Evolutionary conservation across 2,329 filamentous ascomycete genomes (phyloP), one percentile per base, ranked within the genome.

Genomic region (Venturia oleaginea): DNA sequence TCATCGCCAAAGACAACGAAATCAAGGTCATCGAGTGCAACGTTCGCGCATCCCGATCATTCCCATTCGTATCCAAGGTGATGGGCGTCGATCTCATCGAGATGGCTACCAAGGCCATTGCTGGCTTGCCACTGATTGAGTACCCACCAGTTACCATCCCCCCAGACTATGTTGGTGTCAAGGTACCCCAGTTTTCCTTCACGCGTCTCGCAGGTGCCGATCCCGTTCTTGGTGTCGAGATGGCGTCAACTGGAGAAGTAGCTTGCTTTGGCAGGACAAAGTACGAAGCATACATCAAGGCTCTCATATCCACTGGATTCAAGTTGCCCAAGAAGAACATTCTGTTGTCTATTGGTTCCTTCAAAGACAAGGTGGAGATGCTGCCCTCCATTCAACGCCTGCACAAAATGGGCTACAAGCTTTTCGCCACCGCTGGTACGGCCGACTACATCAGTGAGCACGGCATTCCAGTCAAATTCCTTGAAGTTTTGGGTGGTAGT

Each of bases 11-110:
- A 81, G 92, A 97, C 76, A 97, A 97, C 75, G 93, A 97, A 69
- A 97, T 99, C 82, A 97, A 97, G 82, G 94, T 99, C 69, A 99
- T 99, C 68, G 94, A 99, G 79, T 97, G 94, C 79, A 99, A 99
- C 72, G 94, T 97, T 66, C 88, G 94, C 68, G 94, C 94, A 19
- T 97, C 94, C 57, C 86, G 94, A 68, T 97, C 93, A 0, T 97
- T 97, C 83, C 94, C 94, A 67, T 99, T 99, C 73, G 92, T 97
- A 19, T 97, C 92, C 68, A 99, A 99, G 82, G 91, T 96, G 69
- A 97, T 96, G 91, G 92, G 92, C 62, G 90, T 97, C 62, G 93
- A 99, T 74, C 83, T 99, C 67, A 97, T 99, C 69, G 93, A 97
- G 80, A 92, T 99, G 91, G 94, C 94, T 34, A 97, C 94, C 70